Conservation (phyloP, 2,329 filamentous ascomycete species). For the Blumeria hordei region DNA sequence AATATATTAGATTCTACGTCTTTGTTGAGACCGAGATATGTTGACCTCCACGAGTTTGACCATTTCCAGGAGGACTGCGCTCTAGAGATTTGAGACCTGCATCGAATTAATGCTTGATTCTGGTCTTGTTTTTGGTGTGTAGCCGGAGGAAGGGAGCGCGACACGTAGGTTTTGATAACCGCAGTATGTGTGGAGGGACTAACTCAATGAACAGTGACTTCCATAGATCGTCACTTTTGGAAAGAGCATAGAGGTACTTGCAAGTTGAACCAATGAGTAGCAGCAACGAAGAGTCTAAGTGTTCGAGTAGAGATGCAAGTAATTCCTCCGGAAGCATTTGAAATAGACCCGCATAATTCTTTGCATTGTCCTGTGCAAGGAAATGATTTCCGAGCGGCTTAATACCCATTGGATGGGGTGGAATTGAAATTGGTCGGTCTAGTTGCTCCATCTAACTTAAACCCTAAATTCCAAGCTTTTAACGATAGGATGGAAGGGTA, state of each 20-base stretch:
- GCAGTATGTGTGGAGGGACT: constrained; percentile 19
- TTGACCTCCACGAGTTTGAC: constrained; percentile 68
- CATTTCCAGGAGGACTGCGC: constrained; percentile 23
- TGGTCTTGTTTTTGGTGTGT: neutral
- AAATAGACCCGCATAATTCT: constrained; percentile 39
- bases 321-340: constrained; percentile 56
- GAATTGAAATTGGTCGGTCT: constrained; percentile 26
- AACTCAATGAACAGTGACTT: constrained; percentile 66
- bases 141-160: neutral
- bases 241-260: constrained; percentile 69
- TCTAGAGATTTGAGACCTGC: constrained; percentile 11
- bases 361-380: constrained; percentile 41
- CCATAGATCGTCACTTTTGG: constrained; percentile 69
- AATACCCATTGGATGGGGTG: constrained; percentile 57
- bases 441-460: constrained; percentile 18
- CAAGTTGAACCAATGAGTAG: constrained; percentile 50
- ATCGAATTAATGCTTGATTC: neutral
- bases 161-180: neutral
- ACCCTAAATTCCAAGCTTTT: neutral
- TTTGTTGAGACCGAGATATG: constrained; percentile 36
- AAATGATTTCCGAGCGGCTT: constrained; percentile 72
- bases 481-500: too few species aligned
- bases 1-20: constrained; percentile 31
- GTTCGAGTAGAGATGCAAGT: constrained; percentile 51
- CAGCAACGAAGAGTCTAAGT: constrained; percentile 38